phyloP scores from a whole-genome alignment of 495 filamentous ascomycete genomes.

The Lepidopterella palustris region DNA sequence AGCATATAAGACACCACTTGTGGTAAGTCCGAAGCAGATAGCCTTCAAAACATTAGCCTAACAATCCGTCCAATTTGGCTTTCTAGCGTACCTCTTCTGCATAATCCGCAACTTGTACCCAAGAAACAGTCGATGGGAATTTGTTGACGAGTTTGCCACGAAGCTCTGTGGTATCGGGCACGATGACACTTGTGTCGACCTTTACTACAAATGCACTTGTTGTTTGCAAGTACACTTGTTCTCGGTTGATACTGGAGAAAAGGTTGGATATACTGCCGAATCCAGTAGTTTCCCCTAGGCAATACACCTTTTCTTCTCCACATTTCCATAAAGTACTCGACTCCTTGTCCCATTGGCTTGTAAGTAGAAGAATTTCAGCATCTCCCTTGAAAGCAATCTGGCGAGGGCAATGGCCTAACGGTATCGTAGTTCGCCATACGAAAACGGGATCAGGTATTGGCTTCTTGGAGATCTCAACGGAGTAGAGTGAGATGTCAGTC shows the following conservation, averaged over 20 bases:
- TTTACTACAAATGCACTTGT: constrained; percentile 7
- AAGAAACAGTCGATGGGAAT: constrained; percentile 15
- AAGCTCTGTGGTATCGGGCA: neutral
- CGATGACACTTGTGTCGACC: neutral
- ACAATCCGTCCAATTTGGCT: neutral
- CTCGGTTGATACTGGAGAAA: constrained; percentile 7
- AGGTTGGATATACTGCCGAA: constrained; percentile 4
- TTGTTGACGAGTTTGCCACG: neutral
- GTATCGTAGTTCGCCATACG: constrained; percentile 13
- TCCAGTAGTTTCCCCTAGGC: constrained; percentile 1
- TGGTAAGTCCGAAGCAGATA: constrained; percentile 58
- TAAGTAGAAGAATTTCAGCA: constrained; percentile 21
- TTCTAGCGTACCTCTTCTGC: constrained; percentile 23
- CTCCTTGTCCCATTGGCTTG: constrained; percentile 15
- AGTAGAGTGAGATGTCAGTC: constrained; percentile 22
- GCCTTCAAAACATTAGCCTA: neutral
- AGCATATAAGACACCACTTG: constrained; percentile 69
- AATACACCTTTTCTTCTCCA: neutral
- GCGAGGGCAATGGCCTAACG: constrained; percentile 7
- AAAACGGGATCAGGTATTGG: constrained; percentile 39
- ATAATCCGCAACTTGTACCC: constrained; percentile 4
- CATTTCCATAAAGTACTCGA: constrained; percentile 13
- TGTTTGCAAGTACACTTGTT: constrained; percentile 14
- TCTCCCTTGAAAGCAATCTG: constrained; percentile 32
- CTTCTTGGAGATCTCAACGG: constrained; percentile 37